These are phyloP conservation scores for Neurospora sp. DNA, from an alignment of 495 filamentous ascomycete species.

Conservation along the genomic window DNA sequence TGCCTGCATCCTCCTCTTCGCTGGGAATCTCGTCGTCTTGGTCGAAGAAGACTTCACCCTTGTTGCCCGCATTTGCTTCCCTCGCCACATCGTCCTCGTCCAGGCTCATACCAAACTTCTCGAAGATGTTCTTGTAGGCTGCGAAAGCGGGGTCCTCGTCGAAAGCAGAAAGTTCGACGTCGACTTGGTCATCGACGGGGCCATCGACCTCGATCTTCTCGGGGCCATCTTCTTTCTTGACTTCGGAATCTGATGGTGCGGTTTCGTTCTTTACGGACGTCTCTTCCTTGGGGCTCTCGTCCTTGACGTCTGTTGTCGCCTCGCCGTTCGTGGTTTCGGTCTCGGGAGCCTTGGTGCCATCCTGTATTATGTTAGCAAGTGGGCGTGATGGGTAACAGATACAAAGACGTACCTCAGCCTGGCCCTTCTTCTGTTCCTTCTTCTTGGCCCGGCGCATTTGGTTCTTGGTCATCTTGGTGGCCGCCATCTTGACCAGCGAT, in stretches of 20 bases:
- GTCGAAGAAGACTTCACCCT: constrained; percentile 78
- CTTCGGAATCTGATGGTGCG: constrained; percentile 23
- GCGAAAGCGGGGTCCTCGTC: constrained; percentile 68
- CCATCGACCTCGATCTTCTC: constrained; percentile 36
- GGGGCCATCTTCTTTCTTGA: constrained; percentile 27
- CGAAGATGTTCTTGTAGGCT: constrained; percentile 71
- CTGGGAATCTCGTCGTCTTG: constrained; percentile 85
- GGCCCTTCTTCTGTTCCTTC: constrained; percentile 68
- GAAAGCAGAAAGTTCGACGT: constrained; percentile 27
- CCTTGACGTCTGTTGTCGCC: constrained; percentile 19
- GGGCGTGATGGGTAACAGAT: neutral
- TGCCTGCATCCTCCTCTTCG: constrained; percentile 66
- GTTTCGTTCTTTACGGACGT: constrained; percentile 1
- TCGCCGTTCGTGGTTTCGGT: constrained; percentile 8
- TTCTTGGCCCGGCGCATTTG: constrained; percentile 79
- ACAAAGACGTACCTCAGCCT: constrained; percentile 32
- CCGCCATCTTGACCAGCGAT: constrained; percentile 36
- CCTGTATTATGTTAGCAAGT: constrained; percentile 15
- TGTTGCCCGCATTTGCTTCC: constrained; percentile 58
- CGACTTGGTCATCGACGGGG: constrained; percentile 31
- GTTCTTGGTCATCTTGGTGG: constrained; percentile 68
- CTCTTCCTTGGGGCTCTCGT: constrained; percentile 17
- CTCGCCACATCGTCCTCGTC: constrained; percentile 47
- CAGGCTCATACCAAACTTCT: constrained; percentile 52
- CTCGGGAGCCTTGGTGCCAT: constrained; percentile 16